phyloP scores from a whole-genome alignment of 495 filamentous ascomycete species.

The Talaromyces nanjingensis region DNA sequence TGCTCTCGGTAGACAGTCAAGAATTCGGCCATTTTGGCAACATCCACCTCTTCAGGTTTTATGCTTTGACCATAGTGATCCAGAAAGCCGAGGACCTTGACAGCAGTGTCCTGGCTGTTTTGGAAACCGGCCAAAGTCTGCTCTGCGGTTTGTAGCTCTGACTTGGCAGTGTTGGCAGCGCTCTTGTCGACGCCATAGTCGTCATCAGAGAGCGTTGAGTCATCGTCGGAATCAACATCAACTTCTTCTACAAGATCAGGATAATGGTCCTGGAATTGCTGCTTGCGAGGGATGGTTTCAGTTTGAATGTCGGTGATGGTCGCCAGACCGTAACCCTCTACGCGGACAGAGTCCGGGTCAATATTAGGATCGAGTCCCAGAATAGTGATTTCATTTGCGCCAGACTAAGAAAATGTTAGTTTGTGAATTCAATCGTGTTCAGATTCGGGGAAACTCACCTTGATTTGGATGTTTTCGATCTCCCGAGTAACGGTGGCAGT shows the following conservation, averaged over 20 bases:
- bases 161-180: constrained; percentile 11
- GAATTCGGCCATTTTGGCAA: constrained; percentile 15
- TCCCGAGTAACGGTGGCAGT: constrained; percentile 57
- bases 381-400: constrained; percentile 58
- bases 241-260: constrained; percentile 38
- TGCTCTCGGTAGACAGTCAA: constrained; percentile 14
- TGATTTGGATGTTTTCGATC: constrained; percentile 50
- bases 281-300: constrained; percentile 52
- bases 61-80: constrained; percentile 16
- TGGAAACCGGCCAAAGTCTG: constrained; percentile 16
- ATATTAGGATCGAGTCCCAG: constrained; percentile 56
- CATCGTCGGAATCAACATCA: constrained; percentile 17
- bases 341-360: constrained; percentile 62
- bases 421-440: neutral
- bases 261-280: constrained; percentile 51
- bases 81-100: constrained; percentile 13
- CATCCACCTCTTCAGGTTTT: constrained; percentile 9
- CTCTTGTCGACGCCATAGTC: constrained; percentile 16
- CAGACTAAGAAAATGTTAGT: constrained; percentile 33
- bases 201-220: constrained; percentile 19
- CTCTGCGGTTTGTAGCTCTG: constrained; percentile 8
- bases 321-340: constrained; percentile 54
- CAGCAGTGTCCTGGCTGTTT: constrained; percentile 10
- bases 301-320: constrained; percentile 62
- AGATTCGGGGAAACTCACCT: constrained; percentile 27